phyloP scores from a whole-genome alignment of 2,329 filamentous ascomycete genomes.

The Colletotrichum tamarilloi region DNA sequence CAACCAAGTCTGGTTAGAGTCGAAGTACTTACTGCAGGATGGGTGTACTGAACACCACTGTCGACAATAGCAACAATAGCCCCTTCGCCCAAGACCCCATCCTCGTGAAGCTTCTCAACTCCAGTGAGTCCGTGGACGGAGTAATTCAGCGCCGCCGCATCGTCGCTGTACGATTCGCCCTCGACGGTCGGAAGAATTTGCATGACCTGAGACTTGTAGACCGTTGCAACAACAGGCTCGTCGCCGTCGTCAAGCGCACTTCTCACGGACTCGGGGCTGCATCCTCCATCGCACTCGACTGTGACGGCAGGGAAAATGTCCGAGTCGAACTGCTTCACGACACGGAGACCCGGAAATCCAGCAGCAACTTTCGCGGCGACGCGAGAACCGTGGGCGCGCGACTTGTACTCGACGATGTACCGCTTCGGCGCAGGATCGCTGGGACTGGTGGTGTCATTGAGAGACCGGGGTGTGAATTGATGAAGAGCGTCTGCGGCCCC shows the following conservation, averaged over 20 bases:
- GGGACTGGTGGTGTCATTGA: neutral
- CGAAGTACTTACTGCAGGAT: conserved; percentile 44
- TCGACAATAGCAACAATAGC: conserved; percentile 53
- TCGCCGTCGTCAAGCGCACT: conserved; percentile 45
- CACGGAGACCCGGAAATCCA: conserved; percentile 1
- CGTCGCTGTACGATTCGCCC: conserved; percentile 24
- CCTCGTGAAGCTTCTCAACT: conserved; percentile 50
- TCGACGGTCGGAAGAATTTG: conserved; percentile 15
- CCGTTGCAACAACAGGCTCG: conserved; percentile 14
- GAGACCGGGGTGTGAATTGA: neutral
- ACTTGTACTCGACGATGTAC: conserved; percentile 34
- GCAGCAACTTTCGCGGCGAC: neutral
- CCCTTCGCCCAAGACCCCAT: conserved; percentile 50
- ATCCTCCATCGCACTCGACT: conserved; percentile 43
- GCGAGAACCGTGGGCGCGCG: neutral
- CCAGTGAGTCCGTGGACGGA: conserved; percentile 52
- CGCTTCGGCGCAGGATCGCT: conserved; percentile 9
- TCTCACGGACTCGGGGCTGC: conserved; percentile 47
- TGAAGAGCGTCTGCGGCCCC: neutral
- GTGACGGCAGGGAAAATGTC: conserved; percentile 49
- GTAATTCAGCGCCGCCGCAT: conserved; percentile 25
- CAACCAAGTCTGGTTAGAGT: neutral
- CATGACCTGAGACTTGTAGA: conserved; percentile 25
- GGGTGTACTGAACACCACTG: conserved; percentile 53
- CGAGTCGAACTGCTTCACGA: conserved; percentile 32